Base-by-base conservation (phyloP, 495 filamentous ascomycete species). In the Daldinia vernicosa region DNA sequence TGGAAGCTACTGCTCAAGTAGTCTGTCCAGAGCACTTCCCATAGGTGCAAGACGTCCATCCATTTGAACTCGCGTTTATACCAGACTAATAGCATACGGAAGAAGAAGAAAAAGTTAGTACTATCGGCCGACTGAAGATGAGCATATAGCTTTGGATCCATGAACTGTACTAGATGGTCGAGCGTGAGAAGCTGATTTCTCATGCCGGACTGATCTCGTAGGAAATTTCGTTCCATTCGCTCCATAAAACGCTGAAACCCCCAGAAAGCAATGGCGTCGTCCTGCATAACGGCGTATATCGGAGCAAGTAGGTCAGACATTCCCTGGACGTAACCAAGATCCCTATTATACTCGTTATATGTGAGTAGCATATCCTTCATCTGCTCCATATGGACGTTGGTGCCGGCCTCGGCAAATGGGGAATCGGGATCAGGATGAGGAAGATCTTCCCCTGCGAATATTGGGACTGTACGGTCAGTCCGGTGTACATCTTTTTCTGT, bases 91-190 rank as follows among this genome's bases (percentile, higher is more conserved):
- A 99, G 83, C 94, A 98, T 98, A 26, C 95, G 90, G 86, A 98
- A 99, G 84, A 98, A 98, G 84, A 99, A 99, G 80, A 99, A 99
- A 80, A 98, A 99, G 79, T 99, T 98, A 19, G 95, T 98, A 72
- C 89, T 93, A 68, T 98, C 96, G 26, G 94, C 93, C 7, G 85
- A 88, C 75, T 97, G 88, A 0, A 99, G 85, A 75, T 99, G 95
- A 9, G 92, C 81, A 75, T 98, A 98, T 40, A 99, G 88, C 74
- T 93, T 91, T 0, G 95, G 94, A 71, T 99, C 95, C 90, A 99
- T 94, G 57, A 99, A 91, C 74, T 96, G 93, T 12, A 98, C 92
- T 1, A 98, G 89, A 59, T 98, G 93, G 72, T 98, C 94, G 1
- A 98, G 86, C 0, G 95, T 92, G 6, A 94, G 84, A 4, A 98